Base-by-base conservation (phyloP, 1,284 basidiomycete genomes). In the Ustilago cynodontis region DNA sequence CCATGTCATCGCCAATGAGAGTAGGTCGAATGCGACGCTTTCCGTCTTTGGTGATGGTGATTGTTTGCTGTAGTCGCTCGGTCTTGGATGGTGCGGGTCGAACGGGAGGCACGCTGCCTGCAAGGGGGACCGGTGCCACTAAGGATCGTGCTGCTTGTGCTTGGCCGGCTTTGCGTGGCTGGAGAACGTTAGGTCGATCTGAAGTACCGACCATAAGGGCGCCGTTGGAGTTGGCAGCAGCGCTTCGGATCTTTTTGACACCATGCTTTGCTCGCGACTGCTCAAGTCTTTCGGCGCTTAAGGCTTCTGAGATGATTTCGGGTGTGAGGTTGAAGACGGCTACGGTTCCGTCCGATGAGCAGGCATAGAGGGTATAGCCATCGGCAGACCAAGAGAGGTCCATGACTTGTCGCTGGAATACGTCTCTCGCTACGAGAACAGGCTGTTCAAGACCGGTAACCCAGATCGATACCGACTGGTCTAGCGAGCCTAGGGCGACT, bases 281-380 rank as follows among this genome's bases (percentile, higher is more conserved):
- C 22, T 72, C 58, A 9, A 84, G 69, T 13, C 91, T 90, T 5
- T 90, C 89, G 69, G 90, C 89, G 2, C 92, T 91, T 0, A 93
- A 92, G 22, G 95, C 91, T 20, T 94, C 92, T 67, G 94, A 93
- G 13, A 98, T 89, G 86, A 97, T 94, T 26, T 90, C 89, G 0
- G 89, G 82, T 43, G 92, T 91, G 82, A 98, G 97, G 69, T 90
- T 88, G 86, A 98, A 93, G 2, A 92, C 94, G 3, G 92, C 94
- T 59, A 98, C 91, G 0, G 94, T 94, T 0, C 97, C 96, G 82
- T 99, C 97, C 0, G 94, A 95, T 0, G 95, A 98, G 67, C 94
- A 95, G 0, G 94, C 94, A 81, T 97, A 99, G 0, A 99, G 89
- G 2, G 92, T 93, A 49, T 93, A 89, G 8, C 97, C 96, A 82